Evolutionary conservation across 2,329 filamentous ascomycete species (phyloP), one percentile per base, ranked within the genome.

Genomic region (Aspergillus brunneoviolaceus): DNA sequence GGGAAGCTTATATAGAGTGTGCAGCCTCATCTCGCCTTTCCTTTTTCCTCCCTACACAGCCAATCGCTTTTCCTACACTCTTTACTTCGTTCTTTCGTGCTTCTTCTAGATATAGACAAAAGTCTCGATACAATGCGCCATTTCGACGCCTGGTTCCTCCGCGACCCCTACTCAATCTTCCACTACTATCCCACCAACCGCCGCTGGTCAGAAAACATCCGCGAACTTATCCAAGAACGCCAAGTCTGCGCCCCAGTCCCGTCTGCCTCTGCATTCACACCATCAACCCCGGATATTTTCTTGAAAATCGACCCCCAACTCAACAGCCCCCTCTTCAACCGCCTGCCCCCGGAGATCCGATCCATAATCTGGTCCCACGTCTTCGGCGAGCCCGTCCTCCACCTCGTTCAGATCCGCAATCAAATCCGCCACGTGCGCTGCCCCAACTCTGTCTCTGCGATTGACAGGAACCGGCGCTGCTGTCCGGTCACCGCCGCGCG

Each of bases 111-210:
- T 14, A 49, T 14, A 52, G 16, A 49, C n/a, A 55, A 7, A 27
- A 52, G 4, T 6, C 11, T 23, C 33, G 16, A 35, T 53, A 63
- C 49, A 27, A 75, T 76, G 74, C 72, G 74, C 51, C 74, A 76
- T 60, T 76, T 76, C 63, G 74, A 76, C 55, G 65, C 74, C 57
- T 76, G 74, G 74, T 58, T 76, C 61, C 63, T 76, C 21, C 72
- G 74, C 23, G 74, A 76, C 56, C 74, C 74, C 48, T 76, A 76
- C 60, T 75, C 72, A 19, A 75, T 76, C 63, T 75, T 70, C 62
- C 74, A 76, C 56, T 76, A 76, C 58, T 76, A 76, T 42, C 64
- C 72, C 42, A 74, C 70, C 31, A 72, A 72, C 5, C 71, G 68
- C 29, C 67, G 70, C 51, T 76, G 74, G 74, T 69, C 74, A 58